A percentile compares a stretch with the other conserved stretches of the same genome.
phyloP scores from a whole-genome alignment of 176 grass and related monocot species.

The Carex myosuroides region DNA sequence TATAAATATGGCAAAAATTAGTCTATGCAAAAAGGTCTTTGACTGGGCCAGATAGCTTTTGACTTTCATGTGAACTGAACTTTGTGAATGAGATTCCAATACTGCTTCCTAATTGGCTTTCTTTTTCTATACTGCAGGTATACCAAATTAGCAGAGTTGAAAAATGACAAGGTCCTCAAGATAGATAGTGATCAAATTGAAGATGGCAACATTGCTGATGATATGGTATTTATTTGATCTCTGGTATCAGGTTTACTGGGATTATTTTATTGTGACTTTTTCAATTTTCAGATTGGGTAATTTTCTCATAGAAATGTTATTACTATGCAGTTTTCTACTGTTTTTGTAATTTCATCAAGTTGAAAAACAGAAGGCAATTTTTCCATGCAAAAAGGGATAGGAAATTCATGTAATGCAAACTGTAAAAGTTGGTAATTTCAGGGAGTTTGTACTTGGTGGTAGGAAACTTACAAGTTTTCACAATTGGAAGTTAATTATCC shows the following conservation, averaged over 20 bases:
- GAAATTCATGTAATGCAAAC: background rate
- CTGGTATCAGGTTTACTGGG: background rate
- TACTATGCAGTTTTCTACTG: background rate
- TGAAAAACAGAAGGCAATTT: background rate
- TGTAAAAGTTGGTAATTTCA: background rate
- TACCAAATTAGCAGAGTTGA: slow-evolving; percentile 94
- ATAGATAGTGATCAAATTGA: slow-evolving; percentile 57
- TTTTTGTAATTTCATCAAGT: background rate
- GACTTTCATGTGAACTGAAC: background rate
- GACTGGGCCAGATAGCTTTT: background rate
- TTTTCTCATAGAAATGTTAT: background rate
- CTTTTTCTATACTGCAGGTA: slow-evolving; percentile 48
- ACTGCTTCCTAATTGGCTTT: background rate
- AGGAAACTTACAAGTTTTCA: background rate
- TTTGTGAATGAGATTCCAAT: background rate
- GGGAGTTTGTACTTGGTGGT: background rate
- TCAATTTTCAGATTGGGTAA: background rate
- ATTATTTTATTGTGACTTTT: background rate
- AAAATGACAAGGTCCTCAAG: slow-evolving; percentile 75
- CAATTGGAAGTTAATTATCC: background rate
- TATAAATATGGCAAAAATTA: background rate
- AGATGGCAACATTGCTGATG: slow-evolving; percentile 68
- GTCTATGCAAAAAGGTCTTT: background rate
- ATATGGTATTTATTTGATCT: slow-evolving; percentile 52
- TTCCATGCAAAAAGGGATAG: background rate